Base-by-base conservation (phyloP, 1,139 yeast species). In the Candida pseudocylindracea region DNA sequence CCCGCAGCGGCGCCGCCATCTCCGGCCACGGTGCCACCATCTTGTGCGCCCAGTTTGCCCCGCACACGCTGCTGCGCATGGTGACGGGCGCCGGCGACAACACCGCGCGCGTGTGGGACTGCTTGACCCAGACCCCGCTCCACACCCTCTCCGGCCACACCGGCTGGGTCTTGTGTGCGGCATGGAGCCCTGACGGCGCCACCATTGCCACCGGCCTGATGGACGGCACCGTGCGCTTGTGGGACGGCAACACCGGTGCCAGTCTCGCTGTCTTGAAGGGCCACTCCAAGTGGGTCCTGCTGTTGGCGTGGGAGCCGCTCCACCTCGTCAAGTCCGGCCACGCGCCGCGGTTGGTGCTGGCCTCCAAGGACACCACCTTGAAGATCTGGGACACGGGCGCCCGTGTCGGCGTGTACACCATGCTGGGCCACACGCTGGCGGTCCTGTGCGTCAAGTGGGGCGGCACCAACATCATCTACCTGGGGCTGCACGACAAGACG, bases 381-480 rank as follows among this genome's bases (percentile, higher is more conserved):
- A 73, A 76, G 45, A 67, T 91, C 6, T 88, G 99, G 99, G 93
- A 88, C 45, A 63, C 85, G 5, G 63, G 70, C n/a, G 54, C 72
- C 32, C 64, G 93, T 45, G 62, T 62, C 2, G 72, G 91, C 45
- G 45, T 65, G 34, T 58, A 66, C 47, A 74, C 92, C 4, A 59
- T 88, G 66, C 67, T 81, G 38, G 96, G 98, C 0, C 99, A 88
- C 48, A 67, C 83, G 31, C 69, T 78, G 35, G 67, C 92, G 0
- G 95, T 88, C 2, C 75, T 94, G 5, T 81, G 96, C 55, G 92
- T 85, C 27, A 81, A 74, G 50, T 88, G 99, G 99, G 80, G 94
- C 36, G 98, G 98, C 1, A 60, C 72, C 31, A 83, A 88, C 36
- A 61, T 76, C 27, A 62, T 88, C 31, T 91, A 85, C 50, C 72